These are phyloP conservation scores for Chaetomium olivaceum DNA, from an alignment of 2,329 filamentous ascomycete species.

Conservation along the genomic window DNA sequence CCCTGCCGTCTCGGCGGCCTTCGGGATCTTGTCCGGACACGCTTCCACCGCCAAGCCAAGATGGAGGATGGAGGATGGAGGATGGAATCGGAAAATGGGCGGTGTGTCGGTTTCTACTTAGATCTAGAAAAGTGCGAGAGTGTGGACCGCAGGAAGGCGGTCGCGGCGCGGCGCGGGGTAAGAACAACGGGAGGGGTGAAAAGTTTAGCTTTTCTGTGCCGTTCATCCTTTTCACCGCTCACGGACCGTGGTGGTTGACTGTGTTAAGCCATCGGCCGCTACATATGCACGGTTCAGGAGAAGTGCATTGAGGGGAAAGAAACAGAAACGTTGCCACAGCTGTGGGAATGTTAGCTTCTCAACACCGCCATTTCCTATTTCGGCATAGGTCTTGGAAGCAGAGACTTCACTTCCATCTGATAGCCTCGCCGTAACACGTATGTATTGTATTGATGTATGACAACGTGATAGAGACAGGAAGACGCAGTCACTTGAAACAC, in stretches of 20 bases:
- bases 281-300: slow-evolving; percentile 9
- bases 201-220: background rate
- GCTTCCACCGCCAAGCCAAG: background rate
- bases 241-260: background rate
- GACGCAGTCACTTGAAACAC: slow-evolving; percentile 13
- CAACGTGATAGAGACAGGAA: background rate
- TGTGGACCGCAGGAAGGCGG: background rate
- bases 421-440: background rate
- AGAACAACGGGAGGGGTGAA: background rate
- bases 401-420: background rate
- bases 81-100: slow-evolving; percentile 2
- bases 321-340: background rate
- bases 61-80: background rate
- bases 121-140: background rate
- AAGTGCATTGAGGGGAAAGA: background rate
- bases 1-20: slow-evolving; percentile 4
- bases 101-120: slow-evolving; percentile 5
- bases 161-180: slow-evolving; percentile 1
- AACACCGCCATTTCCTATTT: background rate
- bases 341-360: background rate
- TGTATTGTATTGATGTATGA: background rate
- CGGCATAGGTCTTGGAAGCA: background rate
- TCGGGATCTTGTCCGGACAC: background rate
- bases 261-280: background rate
- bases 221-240: background rate